Evolutionary conservation across 1,139 yeast species (phyloP).

Genomic region (Zygosaccharomyces pseudobailii): DNA sequence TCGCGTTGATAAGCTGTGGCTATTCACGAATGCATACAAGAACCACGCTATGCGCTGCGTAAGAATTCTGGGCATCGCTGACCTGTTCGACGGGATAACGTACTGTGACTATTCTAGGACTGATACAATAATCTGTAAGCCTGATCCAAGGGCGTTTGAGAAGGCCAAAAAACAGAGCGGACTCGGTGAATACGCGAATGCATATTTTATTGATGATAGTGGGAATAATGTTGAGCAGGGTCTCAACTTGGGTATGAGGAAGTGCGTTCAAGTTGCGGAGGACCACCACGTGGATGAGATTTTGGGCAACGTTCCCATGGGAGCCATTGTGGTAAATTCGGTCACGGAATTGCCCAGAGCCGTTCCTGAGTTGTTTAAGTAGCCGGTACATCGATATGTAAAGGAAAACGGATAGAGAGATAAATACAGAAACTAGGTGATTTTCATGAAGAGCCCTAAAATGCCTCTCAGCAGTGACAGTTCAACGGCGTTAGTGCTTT

Average conservation of each 20-base stretch:
- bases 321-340: conserved; percentile 42
- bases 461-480: conserved; percentile 23
- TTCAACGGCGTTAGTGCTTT: conserved; percentile 24
- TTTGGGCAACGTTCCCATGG: conserved; percentile 37
- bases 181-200: conserved; percentile 43
- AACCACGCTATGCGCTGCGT: conserved; percentile 80
- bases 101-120: conserved; percentile 71
- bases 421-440: neutral
- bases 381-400: conserved; percentile 33
- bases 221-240: conserved; percentile 53
- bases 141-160: conserved; percentile 58
- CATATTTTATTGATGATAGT: conserved; percentile 79
- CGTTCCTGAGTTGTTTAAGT: conserved; percentile 45
- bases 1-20: conserved; percentile 64
- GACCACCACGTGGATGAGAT: conserved; percentile 38
- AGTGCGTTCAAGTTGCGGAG: conserved; percentile 40
- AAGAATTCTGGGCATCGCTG: conserved; percentile 77
- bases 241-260: conserved; percentile 40
- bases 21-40: conserved; percentile 90
- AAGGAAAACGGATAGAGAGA: neutral
- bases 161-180: conserved; percentile 62
- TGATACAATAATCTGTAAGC: conserved; percentile 76
- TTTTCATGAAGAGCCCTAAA: conserved; percentile 19
- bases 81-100: conserved; percentile 87
- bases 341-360: conserved; percentile 45